phyloP scores from a whole-genome alignment of 2,329 filamentous ascomycete species.

The Drechslerella coelobrocha region DNA sequence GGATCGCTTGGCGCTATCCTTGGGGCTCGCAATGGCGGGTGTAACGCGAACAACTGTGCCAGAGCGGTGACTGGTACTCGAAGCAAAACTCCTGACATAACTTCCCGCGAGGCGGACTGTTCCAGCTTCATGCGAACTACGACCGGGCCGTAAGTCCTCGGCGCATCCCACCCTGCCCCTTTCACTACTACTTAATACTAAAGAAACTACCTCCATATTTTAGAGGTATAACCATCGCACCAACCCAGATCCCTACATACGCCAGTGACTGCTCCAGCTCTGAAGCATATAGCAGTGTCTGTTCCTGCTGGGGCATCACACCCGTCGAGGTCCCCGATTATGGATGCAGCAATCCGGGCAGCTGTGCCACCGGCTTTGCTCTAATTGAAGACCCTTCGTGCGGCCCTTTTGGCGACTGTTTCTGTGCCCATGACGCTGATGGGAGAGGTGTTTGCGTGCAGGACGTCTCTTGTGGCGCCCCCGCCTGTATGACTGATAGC shows the following conservation, averaged over 20 bases:
- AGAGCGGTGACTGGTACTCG: slow-evolving; percentile 22
- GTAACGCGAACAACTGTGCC: slow-evolving; percentile 16
- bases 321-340: slow-evolving; percentile 35
- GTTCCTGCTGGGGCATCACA: slow-evolving; percentile 62
- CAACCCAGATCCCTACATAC: slow-evolving; percentile 59
- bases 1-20: slow-evolving; percentile 7
- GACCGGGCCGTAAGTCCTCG: slow-evolving; percentile 12
- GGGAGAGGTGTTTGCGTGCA: slow-evolving; percentile 5
- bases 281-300: slow-evolving; percentile 60
- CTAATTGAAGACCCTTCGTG: slow-evolving; percentile 1
- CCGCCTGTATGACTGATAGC: background rate
- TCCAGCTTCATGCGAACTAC: slow-evolving; percentile 14
- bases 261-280: slow-evolving; percentile 58
- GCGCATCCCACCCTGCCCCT: background rate
- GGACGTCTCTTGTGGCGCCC: background rate
- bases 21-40: slow-evolving; percentile 2
- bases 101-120: slow-evolving; percentile 10
- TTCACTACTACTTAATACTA: slow-evolving; percentile 2
- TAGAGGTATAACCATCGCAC: slow-evolving; percentile 53
- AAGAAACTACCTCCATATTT: background rate
- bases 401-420: background rate
- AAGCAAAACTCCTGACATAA: background rate
- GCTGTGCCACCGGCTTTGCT: background rate
- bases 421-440: background rate
- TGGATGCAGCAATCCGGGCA: slow-evolving; percentile 40